These are phyloP conservation scores for Cornus controversa DNA, from an alignment of 148 eudicot species.

Conservation along the genomic window DNA sequence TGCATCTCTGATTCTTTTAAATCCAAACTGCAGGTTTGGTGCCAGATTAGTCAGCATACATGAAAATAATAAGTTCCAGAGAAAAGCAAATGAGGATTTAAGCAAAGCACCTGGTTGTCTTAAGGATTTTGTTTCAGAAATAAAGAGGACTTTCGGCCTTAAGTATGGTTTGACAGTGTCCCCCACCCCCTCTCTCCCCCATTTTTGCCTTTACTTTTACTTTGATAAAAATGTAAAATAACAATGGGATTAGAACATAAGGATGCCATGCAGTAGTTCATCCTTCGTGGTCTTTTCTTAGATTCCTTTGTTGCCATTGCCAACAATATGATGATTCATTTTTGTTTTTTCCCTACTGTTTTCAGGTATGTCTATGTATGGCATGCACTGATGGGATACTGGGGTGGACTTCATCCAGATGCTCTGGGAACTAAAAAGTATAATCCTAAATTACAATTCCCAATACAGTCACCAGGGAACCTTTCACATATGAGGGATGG, in stretches of 20 bases:
- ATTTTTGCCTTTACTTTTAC: neutral
- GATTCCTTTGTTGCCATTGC: neutral
- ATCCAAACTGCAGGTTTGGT: slow-evolving; percentile 31
- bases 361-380: slow-evolving; percentile 45
- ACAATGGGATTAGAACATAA: neutral
- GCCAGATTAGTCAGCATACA: slow-evolving; percentile 36
- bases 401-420: slow-evolving; percentile 43
- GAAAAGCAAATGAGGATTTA: slow-evolving; percentile 9
- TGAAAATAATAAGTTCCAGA: slow-evolving; percentile 37
- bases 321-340: neutral
- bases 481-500: slow-evolving; percentile 29
- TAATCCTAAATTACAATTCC: slow-evolving; percentile 27
- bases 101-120: slow-evolving; percentile 17
- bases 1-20: neutral
- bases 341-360: neutral
- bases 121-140: slow-evolving; percentile 34
- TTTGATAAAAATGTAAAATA: neutral
- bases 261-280: too few relatives aligned
- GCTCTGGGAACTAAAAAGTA: slow-evolving; percentile 28
- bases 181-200: neutral
- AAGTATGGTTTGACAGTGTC: slow-evolving; percentile 16
- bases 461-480: slow-evolving; percentile 34
- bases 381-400: slow-evolving; percentile 47
- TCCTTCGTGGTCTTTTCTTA: too few relatives aligned
- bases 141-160: slow-evolving; percentile 36